Evolutionary conservation across 371 early-diverging fungal species (phyloP).

Genomic region (Vairimorpha ceranae): DNA sequence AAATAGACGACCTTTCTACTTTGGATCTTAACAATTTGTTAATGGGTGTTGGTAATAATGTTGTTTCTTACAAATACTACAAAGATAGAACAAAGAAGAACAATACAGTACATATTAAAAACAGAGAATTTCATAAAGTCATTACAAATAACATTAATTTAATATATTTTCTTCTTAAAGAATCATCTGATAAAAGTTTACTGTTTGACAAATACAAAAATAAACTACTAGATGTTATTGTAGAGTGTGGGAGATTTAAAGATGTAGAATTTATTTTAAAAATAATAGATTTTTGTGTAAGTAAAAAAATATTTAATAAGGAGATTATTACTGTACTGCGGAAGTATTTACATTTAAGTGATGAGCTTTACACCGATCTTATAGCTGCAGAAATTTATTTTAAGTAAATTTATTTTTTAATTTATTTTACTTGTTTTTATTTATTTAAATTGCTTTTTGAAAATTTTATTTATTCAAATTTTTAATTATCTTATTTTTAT

Average conservation of each 20-base stretch:
- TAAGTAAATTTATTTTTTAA: neutral
- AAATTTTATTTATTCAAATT: too few relatives aligned
- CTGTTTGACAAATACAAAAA: conserved; percentile 1
- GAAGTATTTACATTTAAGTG: neutral
- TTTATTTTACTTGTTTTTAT: neutral
- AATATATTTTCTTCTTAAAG: neutral
- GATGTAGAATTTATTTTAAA: neutral
- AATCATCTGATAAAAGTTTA: neutral
- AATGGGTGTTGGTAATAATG: neutral
- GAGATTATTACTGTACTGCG: neutral
- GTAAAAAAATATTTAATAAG: conserved; percentile 1
- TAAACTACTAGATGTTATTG: neutral
- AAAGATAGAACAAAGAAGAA: neutral
- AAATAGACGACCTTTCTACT: neutral
- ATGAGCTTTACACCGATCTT: neutral
- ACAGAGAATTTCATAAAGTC: neutral
- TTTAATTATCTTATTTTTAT: too few relatives aligned
- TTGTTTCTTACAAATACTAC: neutral
- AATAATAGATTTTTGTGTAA: neutral
- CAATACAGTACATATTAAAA: conserved; percentile 2
- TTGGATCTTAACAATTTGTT: neutral
- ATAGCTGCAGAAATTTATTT: neutral
- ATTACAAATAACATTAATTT: neutral
- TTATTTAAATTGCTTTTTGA: too few relatives aligned
- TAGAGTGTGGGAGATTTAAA: conserved; percentile 6